Base-by-base conservation (phyloP, 1,284 basidiomycete species). In the Ceratobasidium sp. region DNA sequence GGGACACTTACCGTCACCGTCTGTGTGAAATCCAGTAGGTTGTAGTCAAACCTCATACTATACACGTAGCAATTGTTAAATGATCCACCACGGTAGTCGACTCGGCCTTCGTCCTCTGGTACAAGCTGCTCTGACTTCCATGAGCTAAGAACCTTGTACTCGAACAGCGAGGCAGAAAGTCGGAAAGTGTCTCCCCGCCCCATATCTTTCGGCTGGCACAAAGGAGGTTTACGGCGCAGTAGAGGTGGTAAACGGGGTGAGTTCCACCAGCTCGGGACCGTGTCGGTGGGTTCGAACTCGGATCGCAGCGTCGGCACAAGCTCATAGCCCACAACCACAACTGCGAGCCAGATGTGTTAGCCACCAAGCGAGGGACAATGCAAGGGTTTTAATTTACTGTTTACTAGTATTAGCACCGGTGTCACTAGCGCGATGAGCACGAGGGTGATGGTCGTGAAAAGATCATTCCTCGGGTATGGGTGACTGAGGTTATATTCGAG, bases 91-190 rank as follows among this genome's bases (percentile, higher is more conserved):
- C 28, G 2, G 14, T 71, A 71, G 7, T 47, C 44, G 26, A 71
- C 14, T 4, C 57, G 43, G 11, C 13, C 30, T 30, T 71, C 55
- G 21, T 71, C 57, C 6, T 21, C 16, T 23, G 66, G n/a, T 9
- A 18, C 43, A 3, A 8, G 46, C 1, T 44, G 30, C n/a, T 49
- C 49, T 14, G 35, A 38, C 4, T 23, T 2, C 67, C 67, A 71
- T 26, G 67, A 30, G 18, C 67, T 71, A 16, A 71, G 43, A 9
- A 71, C 67, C 18, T 59, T 59, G 21, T 71, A 71, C 23, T 71
- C 55, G 32, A 71, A 71, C 21, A 71, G 21, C n/a, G 55, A 49
- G 0, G 67, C 44, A 3, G 67, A 46, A 44, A 71, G 8, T 3
- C 67, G 67, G 23, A 71, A 35, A 21, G 21, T 23, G 26, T 71